Evolutionary conservation across 1,284 basidiomycete genomes (phyloP).

Genomic region (Thelephora terrestris): DNA sequence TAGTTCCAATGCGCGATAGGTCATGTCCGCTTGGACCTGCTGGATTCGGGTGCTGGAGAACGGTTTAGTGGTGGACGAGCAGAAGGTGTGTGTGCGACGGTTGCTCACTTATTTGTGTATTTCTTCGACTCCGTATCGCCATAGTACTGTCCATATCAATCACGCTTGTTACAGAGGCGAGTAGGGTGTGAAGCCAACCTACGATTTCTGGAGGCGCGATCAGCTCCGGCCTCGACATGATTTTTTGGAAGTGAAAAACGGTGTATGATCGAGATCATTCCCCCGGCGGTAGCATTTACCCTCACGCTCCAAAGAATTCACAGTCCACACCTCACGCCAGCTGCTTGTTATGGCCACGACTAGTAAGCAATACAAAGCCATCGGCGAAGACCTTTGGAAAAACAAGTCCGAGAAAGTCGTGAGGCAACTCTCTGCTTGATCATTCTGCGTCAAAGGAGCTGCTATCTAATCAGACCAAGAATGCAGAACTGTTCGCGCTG

Average conservation of each 20-base stretch:
- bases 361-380: conserved; percentile 72
- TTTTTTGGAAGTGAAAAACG: neutral
- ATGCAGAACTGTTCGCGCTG: conserved; percentile 93
- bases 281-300: neutral
- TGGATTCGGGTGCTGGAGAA: conserved; percentile 81
- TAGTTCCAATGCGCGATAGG: conserved; percentile 88
- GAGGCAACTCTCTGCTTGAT: conserved; percentile 20
- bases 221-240: conserved; percentile 93
- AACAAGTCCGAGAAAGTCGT: conserved; percentile 84
- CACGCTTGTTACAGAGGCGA: conserved; percentile 5
- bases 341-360: conserved; percentile 44
- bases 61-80: conserved; percentile 2
- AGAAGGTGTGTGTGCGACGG: neutral
- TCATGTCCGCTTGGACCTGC: conserved; percentile 97
- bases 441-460: neutral
- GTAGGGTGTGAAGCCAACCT: conserved; percentile 20
- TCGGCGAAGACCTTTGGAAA: conserved; percentile 91
- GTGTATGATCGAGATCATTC: neutral
- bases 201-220: conserved; percentile 96
- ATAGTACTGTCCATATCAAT: conserved; percentile 67
- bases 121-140: conserved; percentile 92
- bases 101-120: conserved; percentile 86
- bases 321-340: neutral
- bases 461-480: conserved; percentile 37
- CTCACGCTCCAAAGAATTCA: neutral